Conservation (phyloP, 2,329 filamentous ascomycete genomes). For the Paecilomyces dactylethromorphus region DNA sequence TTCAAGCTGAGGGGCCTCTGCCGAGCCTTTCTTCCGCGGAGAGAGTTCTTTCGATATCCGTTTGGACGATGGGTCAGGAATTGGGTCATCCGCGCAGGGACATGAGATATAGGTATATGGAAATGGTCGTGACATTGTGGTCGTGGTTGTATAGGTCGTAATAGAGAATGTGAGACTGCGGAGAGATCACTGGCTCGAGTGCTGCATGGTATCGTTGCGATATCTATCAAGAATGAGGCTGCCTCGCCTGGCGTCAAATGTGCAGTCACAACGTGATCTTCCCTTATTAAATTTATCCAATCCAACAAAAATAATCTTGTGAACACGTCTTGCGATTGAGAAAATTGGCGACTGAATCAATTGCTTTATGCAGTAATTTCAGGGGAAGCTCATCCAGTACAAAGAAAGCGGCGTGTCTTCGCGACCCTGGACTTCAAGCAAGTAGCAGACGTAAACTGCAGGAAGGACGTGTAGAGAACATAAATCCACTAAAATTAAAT, state of each 20-base stretch:
- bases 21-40: constrained; percentile 20
- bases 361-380: neutral
- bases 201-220: neutral
- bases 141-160: neutral
- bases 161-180: neutral
- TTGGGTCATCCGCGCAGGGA: constrained; percentile 50
- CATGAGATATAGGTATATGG: constrained; percentile 61
- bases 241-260: neutral
- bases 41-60: constrained; percentile 30
- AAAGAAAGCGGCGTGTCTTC: neutral
- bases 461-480: neutral
- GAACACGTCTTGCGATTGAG: neutral
- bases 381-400: neutral
- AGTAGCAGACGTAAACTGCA: neutral
- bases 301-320: neutral
- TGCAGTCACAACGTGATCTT: neutral
- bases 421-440: neutral
- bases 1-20: constrained; percentile 11
- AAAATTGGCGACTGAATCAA: neutral
- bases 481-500: neutral
- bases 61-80: constrained; percentile 32
- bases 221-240: neutral
- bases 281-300: neutral
- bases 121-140: constrained; percentile 49
- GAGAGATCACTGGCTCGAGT: neutral